Conservation (phyloP, 805 yeast genomes). For the Schizosaccharomyces osmophilus region DNA sequence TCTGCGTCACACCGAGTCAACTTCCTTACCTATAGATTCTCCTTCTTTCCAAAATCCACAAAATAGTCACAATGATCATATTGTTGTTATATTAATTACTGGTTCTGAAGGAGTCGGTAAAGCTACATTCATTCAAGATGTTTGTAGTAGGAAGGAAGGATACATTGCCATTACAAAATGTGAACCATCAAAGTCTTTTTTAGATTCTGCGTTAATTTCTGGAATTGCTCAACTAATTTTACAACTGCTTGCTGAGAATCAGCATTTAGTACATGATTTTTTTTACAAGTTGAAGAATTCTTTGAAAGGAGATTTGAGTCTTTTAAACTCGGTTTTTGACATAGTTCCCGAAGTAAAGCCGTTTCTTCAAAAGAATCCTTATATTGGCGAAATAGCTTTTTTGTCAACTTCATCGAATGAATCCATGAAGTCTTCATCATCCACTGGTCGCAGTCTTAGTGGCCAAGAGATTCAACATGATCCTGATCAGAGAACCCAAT, state of each 20-base stretch:
- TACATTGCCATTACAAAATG: constrained; percentile 1
- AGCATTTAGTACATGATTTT: constrained; percentile 1
- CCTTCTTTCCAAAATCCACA: not conserved
- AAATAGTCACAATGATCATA: no score
- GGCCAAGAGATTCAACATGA: no score
- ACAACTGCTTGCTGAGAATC: constrained; percentile 7
- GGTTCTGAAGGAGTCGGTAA: constrained; percentile 9
- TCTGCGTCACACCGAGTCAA: not conserved
- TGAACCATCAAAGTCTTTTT: not conserved
- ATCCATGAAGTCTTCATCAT: not conserved
- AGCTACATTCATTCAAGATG: constrained; percentile 4
- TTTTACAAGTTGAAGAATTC: not conserved
- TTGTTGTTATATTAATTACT: constrained; percentile 5
- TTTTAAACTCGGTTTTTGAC: not conserved
- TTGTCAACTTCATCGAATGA: not conserved
- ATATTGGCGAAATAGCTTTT: no score
- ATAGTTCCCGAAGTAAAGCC: not conserved
- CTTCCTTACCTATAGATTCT: not conserved
- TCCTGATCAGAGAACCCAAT: no score
- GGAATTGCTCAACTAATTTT: constrained; percentile 4
- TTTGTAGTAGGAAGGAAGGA: constrained; percentile 5
- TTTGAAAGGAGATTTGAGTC: not conserved
- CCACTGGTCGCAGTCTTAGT: no score
- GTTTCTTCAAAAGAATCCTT: not conserved
- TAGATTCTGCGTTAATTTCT: constrained; percentile 5